A percentile compares a stretch with the other conserved stretches of the same genome.
phyloP scores from a whole-genome alignment of 495 filamentous ascomycete species.

The Hypoxylon lienhwacheense region DNA sequence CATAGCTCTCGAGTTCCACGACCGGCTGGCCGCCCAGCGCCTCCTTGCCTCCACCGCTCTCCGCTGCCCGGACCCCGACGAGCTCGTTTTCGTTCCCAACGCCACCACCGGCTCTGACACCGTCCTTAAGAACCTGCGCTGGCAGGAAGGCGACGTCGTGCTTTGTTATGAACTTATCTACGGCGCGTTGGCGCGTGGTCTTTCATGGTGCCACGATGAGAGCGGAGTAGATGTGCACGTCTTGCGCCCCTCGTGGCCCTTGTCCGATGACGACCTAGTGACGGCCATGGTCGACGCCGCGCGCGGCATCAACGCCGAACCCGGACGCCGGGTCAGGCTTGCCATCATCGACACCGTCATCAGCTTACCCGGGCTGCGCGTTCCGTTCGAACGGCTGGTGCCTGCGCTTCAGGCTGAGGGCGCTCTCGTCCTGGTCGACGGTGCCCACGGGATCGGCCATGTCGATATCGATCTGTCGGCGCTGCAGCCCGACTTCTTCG shows the following conservation, averaged over 20 bases:
- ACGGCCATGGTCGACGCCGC: slow-evolving; percentile 51
- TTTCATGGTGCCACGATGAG: slow-evolving; percentile 64
- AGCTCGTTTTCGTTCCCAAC: slow-evolving; percentile 74
- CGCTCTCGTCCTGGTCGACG: slow-evolving; percentile 70
- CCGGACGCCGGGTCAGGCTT: slow-evolving; percentile 54
- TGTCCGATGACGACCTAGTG: slow-evolving; percentile 61
- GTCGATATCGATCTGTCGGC: slow-evolving; percentile 64
- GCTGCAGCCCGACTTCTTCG: slow-evolving; percentile 80
- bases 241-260: slow-evolving; percentile 55
- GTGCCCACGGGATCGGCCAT: slow-evolving; percentile 79
- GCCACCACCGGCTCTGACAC: slow-evolving; percentile 76
- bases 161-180: slow-evolving; percentile 61
- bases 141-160: slow-evolving; percentile 34
- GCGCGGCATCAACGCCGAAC: slow-evolving; percentile 45
- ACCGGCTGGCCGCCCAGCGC: slow-evolving; percentile 61
- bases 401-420: slow-evolving; percentile 63
- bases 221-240: slow-evolving; percentile 20
- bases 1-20: slow-evolving; percentile 58
- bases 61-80: slow-evolving; percentile 55
- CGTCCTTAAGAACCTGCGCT: slow-evolving; percentile 68
- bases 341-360: slow-evolving; percentile 81
- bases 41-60: slow-evolving; percentile 59
- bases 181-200: slow-evolving; percentile 61
- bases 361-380: slow-evolving; percentile 71
- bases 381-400: slow-evolving; percentile 73